phyloP scores from a whole-genome alignment of 345 rosid species.

The Kernera saxatilis region DNA sequence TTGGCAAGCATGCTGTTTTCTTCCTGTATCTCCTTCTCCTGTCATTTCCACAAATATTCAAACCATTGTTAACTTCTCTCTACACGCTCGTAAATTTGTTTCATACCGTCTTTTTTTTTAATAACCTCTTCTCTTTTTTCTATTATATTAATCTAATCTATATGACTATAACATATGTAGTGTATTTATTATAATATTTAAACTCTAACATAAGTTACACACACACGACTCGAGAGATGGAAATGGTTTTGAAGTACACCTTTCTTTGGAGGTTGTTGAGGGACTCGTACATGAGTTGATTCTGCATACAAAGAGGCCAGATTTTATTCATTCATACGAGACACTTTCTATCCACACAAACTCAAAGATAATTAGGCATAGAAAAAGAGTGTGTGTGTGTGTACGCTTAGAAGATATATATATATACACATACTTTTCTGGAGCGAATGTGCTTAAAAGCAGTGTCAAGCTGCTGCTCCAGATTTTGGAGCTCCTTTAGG shows the following conservation, averaged over 20 bases:
- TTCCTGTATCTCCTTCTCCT: constrained; percentile 65
- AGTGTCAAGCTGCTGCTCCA: constrained; percentile 92
- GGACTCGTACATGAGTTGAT: constrained; percentile 77
- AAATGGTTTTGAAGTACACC: constrained; percentile 42
- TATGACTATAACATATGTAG: neutral
- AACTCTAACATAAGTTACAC: neutral
- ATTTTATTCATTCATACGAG: neutral
- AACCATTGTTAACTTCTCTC: neutral
- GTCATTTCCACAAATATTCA: constrained; percentile 24
- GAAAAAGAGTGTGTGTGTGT: neutral
- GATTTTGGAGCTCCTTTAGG: constrained; percentile 63
- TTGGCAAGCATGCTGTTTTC: constrained; percentile 60
- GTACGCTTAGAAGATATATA: neutral
- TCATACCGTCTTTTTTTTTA: neutral
- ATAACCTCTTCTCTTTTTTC: neutral
- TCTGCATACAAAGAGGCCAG: constrained; percentile 39
- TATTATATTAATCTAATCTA: neutral
- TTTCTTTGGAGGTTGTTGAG: constrained; percentile 72
- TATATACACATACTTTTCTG: constrained; percentile 47
- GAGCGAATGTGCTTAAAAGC: constrained; percentile 73
- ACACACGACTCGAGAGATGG: neutral
- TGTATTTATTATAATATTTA: neutral
- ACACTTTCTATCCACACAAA: neutral
- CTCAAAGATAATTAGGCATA: neutral
- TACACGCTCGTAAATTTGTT: neutral